Evolutionary conservation across 805 yeast species (phyloP).

Genomic region (Brettanomyces custersianus): DNA sequence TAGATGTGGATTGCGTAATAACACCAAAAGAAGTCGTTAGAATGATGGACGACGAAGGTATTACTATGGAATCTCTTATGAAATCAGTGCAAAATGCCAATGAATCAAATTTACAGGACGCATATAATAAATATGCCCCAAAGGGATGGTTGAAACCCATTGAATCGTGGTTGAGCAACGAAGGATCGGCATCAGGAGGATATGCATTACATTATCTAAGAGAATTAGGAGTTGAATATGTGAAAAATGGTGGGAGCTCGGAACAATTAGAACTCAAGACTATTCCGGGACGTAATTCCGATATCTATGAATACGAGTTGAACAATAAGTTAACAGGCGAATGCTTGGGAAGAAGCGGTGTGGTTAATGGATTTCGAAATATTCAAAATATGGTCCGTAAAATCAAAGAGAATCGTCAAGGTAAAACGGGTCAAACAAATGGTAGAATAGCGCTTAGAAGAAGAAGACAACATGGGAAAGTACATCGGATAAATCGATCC

Average conservation of each 20-base stretch:
- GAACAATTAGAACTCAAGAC: conserved; percentile 23
- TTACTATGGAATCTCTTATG: conserved; percentile 26
- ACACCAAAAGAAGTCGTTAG: conserved; percentile 84
- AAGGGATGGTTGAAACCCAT: conserved; percentile 48
- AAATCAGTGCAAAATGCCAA: conserved; percentile 10
- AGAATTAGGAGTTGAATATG: conserved; percentile 22
- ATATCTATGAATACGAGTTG: conserved; percentile 61
- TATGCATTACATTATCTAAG: conserved; percentile 64
- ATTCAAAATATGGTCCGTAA: conserved; percentile 89
- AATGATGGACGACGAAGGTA: conserved; percentile 47
- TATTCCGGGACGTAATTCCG: conserved; percentile 65
- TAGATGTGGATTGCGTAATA: conserved; percentile 88
- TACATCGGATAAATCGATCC: conserved; percentile 1
- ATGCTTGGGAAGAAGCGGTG: conserved; percentile 48
- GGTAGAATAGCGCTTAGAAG: conserved; percentile 27
- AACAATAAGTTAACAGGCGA: conserved; percentile 26
- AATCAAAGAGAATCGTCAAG: conserved; percentile 37
- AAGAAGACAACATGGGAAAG: conserved; percentile 1
- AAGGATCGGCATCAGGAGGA: conserved; percentile 86
- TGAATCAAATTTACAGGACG: conserved; percentile 4
- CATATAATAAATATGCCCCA: conserved; percentile 38
- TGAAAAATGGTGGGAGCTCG: conserved; percentile 12
- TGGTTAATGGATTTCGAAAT: conserved; percentile 86
- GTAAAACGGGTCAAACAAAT: conserved; percentile 34
- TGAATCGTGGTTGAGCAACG: conserved; percentile 63